Percentiles rank a stretch among this genome's conserved stretches.
Evolutionary conservation across 345 rosid species (phyloP).

Genomic region (Eucalyptus leucophloia): DNA sequence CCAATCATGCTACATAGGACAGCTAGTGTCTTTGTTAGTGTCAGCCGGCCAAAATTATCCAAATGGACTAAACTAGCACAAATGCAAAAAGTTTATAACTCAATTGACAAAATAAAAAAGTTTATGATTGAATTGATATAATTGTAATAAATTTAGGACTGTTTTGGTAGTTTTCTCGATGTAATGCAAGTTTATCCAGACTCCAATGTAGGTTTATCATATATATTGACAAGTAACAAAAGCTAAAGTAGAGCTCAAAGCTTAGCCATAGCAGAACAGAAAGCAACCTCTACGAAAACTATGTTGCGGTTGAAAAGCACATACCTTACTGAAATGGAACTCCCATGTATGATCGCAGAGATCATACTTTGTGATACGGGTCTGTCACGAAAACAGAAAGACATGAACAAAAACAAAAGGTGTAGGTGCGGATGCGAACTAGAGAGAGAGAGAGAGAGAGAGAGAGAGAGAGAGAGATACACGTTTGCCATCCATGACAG

Average conservation of each 20-base stretch:
- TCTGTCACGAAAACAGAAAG: constrained; percentile 13
- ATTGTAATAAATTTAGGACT: too few species aligned
- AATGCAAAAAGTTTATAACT: too few species aligned
- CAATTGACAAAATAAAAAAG: too few species aligned
- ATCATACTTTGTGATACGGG: constrained; percentile 40
- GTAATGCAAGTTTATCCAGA: background rate
- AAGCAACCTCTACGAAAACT: background rate
- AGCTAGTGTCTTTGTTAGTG: too few species aligned
- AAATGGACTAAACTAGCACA: too few species aligned
- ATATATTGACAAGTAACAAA: background rate
- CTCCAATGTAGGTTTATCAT: background rate
- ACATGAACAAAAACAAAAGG: background rate
- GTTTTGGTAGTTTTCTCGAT: too few species aligned
- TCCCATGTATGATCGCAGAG: constrained; percentile 57
- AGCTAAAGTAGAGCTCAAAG: background rate
- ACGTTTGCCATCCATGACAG: constrained; percentile 41
- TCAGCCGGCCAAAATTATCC: too few species aligned
- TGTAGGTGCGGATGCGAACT: background rate
- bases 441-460: background rate
- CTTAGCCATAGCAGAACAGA: background rate
- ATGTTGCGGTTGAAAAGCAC: background rate
- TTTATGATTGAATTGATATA: too few species aligned
- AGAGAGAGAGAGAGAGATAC: constrained; percentile 3
- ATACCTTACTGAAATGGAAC: constrained; percentile 42
- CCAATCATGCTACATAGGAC: too few species aligned